Conservation (phyloP, 306 rosid genomes). For the Lathyrus tuberosus region DNA sequence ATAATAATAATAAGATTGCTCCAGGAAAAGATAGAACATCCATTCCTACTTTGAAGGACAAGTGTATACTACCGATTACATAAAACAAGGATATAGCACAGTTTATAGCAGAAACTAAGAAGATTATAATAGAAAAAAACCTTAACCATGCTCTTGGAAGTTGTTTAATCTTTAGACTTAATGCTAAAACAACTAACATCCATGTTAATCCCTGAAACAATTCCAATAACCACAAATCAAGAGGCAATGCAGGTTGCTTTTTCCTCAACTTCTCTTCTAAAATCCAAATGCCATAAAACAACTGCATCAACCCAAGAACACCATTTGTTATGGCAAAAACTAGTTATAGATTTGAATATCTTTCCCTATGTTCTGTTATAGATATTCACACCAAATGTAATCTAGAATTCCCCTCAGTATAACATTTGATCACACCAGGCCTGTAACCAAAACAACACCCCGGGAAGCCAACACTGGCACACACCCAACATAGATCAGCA, state of each 20-base stretch:
- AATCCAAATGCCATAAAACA: slow-evolving; percentile 62
- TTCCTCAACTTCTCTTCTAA: slow-evolving; percentile 64
- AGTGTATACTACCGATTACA: too few species aligned
- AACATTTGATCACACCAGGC: too few species aligned
- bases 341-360: slow-evolving; percentile 52
- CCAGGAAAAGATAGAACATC: too few species aligned
- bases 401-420: too few species aligned
- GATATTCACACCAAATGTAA: too few species aligned
- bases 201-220: slow-evolving; percentile 72
- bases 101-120: too few species aligned
- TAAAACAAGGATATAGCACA: too few species aligned
- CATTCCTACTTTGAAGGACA: too few species aligned
- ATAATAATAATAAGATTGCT: too few species aligned
- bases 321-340: slow-evolving; percentile 58
- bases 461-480: too few species aligned
- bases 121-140: slow-evolving; percentile 53
- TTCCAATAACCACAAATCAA: slow-evolving; percentile 57
- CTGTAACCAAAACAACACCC: too few species aligned
- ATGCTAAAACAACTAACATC: slow-evolving; percentile 57
- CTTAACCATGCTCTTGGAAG: slow-evolving; percentile 52
- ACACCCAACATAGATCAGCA: too few species aligned
- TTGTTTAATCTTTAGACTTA: slow-evolving; percentile 52
- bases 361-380: slow-evolving; percentile 37
- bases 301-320: slow-evolving; percentile 61
- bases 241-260: slow-evolving; percentile 60